These are phyloP conservation scores for Nowakowskiella sp. DNA, from an alignment of 192 early-diverging fungal genomes.

Conservation along the genomic window DNA sequence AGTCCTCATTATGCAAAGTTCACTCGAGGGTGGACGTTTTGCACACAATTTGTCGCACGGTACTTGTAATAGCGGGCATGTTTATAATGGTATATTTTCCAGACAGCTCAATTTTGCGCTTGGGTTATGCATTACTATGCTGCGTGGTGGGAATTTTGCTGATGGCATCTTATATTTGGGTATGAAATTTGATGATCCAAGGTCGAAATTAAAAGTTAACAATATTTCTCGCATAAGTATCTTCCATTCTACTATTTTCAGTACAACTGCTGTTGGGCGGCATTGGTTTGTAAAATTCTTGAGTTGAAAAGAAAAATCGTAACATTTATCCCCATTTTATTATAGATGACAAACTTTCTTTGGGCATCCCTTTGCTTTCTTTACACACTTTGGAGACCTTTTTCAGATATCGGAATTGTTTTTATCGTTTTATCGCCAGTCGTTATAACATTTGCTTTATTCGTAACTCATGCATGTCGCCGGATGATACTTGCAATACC, in stretches of 20 bases:
- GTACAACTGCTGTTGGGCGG: slow-evolving; percentile 20
- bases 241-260: slow-evolving; percentile 35
- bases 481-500: slow-evolving; percentile 14
- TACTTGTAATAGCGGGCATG: slow-evolving; percentile 16
- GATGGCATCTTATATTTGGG: slow-evolving; percentile 17
- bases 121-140: slow-evolving; percentile 12
- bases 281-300: slow-evolving; percentile 2
- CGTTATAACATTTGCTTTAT: slow-evolving; percentile 12
- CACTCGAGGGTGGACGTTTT: slow-evolving; percentile 31
- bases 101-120: neutral
- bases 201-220: neutral
- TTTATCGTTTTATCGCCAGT: slow-evolving; percentile 20
- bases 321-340: no score
- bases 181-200: neutral
- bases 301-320: no score
- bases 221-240: slow-evolving; percentile 14
- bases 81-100: slow-evolving; percentile 6
- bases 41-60: slow-evolving; percentile 25
- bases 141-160: neutral
- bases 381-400: slow-evolving; percentile 22
- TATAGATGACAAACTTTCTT: slow-evolving; percentile 30
- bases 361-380: slow-evolving; percentile 32
- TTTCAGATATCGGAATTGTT: slow-evolving; percentile 35
- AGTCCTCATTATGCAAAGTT: slow-evolving; percentile 19
- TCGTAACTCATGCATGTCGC: slow-evolving; percentile 15